phyloP scores from a whole-genome alignment of 352 stramenopile species.

The Globisporangium carolinianum region DNA sequence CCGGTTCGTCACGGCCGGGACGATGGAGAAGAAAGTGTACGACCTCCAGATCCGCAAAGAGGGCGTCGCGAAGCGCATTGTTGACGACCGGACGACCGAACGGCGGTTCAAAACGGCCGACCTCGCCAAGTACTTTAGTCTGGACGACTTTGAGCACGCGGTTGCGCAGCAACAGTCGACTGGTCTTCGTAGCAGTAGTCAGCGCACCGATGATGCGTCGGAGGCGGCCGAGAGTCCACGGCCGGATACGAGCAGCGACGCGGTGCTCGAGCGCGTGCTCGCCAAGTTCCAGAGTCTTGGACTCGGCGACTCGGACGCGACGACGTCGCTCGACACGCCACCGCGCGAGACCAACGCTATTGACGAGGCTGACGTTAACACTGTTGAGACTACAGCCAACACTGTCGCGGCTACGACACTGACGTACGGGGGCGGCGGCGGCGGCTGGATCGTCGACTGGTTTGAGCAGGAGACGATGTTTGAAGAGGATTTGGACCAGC shows the following conservation, averaged over 20 bases:
- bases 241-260: slow-evolving; percentile 15
- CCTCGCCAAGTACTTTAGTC: slow-evolving; percentile 79
- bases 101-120: slow-evolving; percentile 78
- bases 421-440: neutral
- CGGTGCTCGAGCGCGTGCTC: slow-evolving; percentile 44
- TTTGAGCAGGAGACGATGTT: slow-evolving; percentile 90
- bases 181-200: too few relatives aligned
- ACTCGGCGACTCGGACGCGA: neutral
- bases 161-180: slow-evolving; percentile 30
- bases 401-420: too few relatives aligned
- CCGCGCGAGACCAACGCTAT: neutral
- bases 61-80: slow-evolving; percentile 83
- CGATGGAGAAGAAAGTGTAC: slow-evolving; percentile 93
- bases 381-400: too few relatives aligned
- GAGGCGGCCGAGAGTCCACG: too few relatives aligned
- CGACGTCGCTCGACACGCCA: neutral
- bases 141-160: slow-evolving; percentile 75
- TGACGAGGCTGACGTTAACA: too few relatives aligned
- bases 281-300: slow-evolving; percentile 24
- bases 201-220: too few relatives aligned
- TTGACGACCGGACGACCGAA: slow-evolving; percentile 82
- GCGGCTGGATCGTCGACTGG: slow-evolving; percentile 67
- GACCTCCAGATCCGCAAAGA: slow-evolving; percentile 88
- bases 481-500: slow-evolving; percentile 80
- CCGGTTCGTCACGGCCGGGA: slow-evolving; percentile 86